Percentiles rank a stretch among this genome's conserved stretches.
phyloP scores from a whole-genome alignment of 2,329 filamentous ascomycete species.

The Zymoseptoria ardabiliae region DNA sequence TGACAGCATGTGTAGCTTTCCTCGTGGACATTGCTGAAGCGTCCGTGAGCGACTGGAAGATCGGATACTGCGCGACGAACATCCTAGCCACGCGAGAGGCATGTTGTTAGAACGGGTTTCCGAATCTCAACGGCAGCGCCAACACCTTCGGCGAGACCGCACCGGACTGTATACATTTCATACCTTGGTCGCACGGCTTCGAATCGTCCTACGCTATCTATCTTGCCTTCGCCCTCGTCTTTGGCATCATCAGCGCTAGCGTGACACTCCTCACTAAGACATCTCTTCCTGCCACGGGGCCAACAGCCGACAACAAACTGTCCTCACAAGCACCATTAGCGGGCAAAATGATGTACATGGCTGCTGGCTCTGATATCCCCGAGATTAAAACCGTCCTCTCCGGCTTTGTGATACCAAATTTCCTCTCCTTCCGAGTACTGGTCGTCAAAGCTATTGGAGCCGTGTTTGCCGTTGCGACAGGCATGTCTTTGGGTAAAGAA shows the following conservation, averaged over 20 bases:
- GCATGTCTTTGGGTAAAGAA: slow-evolving; percentile 56
- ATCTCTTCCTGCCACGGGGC: slow-evolving; percentile 39
- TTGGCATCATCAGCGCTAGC: slow-evolving; percentile 43
- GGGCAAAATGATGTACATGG: slow-evolving; percentile 53
- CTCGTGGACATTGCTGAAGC: slow-evolving; percentile 49
- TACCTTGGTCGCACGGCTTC: slow-evolving; percentile 39
- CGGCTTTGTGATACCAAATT: slow-evolving; percentile 53
- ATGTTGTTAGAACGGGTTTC: slow-evolving; percentile 40
- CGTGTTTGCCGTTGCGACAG: slow-evolving; percentile 51
- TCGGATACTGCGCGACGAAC: slow-evolving; percentile 47
- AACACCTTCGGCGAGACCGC: slow-evolving; percentile 16
- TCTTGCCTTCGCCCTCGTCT: slow-evolving; percentile 42
- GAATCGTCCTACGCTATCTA: slow-evolving; percentile 42
- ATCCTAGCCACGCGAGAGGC: slow-evolving; percentile 41
- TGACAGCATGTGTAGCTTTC: slow-evolving; percentile 51
- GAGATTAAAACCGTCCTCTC: slow-evolving; percentile 57
- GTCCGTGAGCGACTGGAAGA: slow-evolving; percentile 51
- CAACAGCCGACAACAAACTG: slow-evolving; percentile 28
- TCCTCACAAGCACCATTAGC: slow-evolving; percentile 13
- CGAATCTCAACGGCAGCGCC: slow-evolving; percentile 17
- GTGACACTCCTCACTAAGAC: slow-evolving; percentile 46
- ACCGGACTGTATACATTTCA: slow-evolving; percentile 36
- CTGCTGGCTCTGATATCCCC: slow-evolving; percentile 52
- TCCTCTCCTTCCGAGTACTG: slow-evolving; percentile 49
- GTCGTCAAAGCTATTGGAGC: slow-evolving; percentile 52